Evolutionary conservation across 805 yeast genomes (phyloP).

Genomic region (Starmerella floris): DNA sequence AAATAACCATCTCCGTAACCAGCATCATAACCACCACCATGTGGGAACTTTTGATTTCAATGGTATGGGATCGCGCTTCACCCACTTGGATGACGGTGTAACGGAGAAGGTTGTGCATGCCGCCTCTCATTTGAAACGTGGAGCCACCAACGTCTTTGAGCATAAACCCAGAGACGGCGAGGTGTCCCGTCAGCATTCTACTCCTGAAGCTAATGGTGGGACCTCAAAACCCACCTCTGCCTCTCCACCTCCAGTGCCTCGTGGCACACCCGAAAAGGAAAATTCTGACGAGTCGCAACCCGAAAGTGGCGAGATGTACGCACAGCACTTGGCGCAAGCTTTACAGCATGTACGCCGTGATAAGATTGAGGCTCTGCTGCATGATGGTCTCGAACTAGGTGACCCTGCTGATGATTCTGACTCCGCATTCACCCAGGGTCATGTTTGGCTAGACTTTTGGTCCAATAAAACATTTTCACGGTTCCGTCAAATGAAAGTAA

Average conservation of each 20-base stretch:
- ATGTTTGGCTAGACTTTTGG: slow-evolving; percentile 22
- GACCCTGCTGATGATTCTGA: slow-evolving; percentile 9
- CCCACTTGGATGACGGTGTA: not conserved
- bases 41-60: not conserved
- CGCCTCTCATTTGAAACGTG: not conserved
- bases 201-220: not conserved
- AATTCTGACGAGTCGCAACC: not conserved
- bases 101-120: not conserved
- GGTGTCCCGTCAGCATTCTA: not conserved
- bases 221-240: not conserved
- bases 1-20: not conserved
- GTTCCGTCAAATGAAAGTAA: slow-evolving; percentile 13
- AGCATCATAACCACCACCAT: not conserved
- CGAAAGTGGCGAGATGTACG: not conserved
- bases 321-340: slow-evolving; percentile 1
- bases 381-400: slow-evolving; percentile 13
- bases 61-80: not conserved
- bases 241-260: not conserved
- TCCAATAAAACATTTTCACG: slow-evolving; percentile 8
- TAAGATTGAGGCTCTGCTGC: slow-evolving; percentile 8
- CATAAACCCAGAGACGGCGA: not conserved
- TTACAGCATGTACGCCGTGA: slow-evolving; percentile 1
- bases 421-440: slow-evolving; percentile 1
- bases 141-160: slow-evolving; percentile 1
- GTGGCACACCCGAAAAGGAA: not conserved